Conservation (phyloP, 2,329 filamentous ascomycete genomes). For the Ophiostoma himal-ulmi region DNA sequence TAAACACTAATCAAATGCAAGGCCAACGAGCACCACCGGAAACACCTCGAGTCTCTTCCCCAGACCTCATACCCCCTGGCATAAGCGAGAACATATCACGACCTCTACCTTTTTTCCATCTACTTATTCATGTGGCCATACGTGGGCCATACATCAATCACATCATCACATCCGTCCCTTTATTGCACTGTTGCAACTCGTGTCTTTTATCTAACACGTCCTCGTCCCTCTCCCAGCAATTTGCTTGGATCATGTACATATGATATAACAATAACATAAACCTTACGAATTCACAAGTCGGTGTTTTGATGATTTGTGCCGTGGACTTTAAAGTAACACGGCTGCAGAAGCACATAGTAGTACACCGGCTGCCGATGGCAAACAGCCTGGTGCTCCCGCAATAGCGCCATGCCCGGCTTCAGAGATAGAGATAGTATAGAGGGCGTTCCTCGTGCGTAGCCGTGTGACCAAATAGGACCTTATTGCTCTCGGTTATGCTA, state of each 20-base stretch:
- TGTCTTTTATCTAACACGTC: neutral
- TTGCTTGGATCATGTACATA: neutral
- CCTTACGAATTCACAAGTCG: neutral
- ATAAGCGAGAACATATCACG: conserved; percentile 18
- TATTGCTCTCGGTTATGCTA: no score
- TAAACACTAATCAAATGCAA: conserved; percentile 35
- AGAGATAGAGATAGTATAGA: no score
- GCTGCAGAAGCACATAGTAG: no score
- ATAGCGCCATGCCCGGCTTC: no score
- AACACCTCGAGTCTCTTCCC: conserved; percentile 75
- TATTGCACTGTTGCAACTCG: neutral
- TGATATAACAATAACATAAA: neutral
- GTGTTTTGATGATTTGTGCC: no score
- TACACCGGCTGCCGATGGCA: no score
- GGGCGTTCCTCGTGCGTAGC: no score
- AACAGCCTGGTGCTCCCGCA: no score
- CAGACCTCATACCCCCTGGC: conserved; percentile 73
- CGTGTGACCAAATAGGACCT: no score
- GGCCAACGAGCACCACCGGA: conserved; percentile 86
- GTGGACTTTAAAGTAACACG: no score
- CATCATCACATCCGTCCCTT: neutral
- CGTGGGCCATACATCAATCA: neutral
- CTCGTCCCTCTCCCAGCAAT: neutral
- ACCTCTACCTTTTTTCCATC: neutral
- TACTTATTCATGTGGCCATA: neutral